Evolutionary conservation across 176 grass and related monocot genomes (phyloP), one percentile per base, ranked within the genome.

Genomic region (Guadua angustifolia): DNA sequence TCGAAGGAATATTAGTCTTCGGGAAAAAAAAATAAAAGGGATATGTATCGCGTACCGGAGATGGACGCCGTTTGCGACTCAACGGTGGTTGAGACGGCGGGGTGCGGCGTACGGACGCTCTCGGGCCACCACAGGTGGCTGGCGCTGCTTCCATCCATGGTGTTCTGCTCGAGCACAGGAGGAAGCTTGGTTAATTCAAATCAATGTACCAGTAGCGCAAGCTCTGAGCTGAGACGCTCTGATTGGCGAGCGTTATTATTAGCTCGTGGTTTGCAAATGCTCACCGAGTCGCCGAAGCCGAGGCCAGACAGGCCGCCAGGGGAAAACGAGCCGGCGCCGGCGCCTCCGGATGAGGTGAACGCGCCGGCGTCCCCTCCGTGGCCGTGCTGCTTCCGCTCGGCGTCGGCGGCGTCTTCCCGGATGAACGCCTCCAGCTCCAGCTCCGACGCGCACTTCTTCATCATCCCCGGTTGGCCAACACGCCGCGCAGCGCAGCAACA

Each of bases 381-480:
- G 15, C 32, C 40, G 14, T 40, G 42, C 13, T 49, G 3, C 4
- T 57, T 55, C 46, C 36, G 16, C 42, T 45, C 46, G 58, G 42
- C 73, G 81, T 36, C 79, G 36, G 44, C 75, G 18, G 44, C 35
- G 5, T 43, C 84, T 6, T 90, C 67, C 74, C 74, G 38, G 26
- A 97, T 53, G 49, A 95, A 87, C 51, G 91, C 91, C 79, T 95
- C 92, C 82, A 93, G 83, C 36, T 82, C 32, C 79, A 88, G 82
- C 76, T 95, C 93, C 62, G 91, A 98, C 67, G 74, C 13, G 42
- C 83, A 93, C 89, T 92, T 95, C 89, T 93, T 92, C 95, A 98
- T 98, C 82, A 1, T 22, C 59, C 21, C 58, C 32, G 50, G n/a
- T 36, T 1, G 22, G 43, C 4, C 1, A 19, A 38, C 17, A 12